phyloP scores from a whole-genome alignment of 441 rosid species.

The Euphorbia neoarborescens region DNA sequence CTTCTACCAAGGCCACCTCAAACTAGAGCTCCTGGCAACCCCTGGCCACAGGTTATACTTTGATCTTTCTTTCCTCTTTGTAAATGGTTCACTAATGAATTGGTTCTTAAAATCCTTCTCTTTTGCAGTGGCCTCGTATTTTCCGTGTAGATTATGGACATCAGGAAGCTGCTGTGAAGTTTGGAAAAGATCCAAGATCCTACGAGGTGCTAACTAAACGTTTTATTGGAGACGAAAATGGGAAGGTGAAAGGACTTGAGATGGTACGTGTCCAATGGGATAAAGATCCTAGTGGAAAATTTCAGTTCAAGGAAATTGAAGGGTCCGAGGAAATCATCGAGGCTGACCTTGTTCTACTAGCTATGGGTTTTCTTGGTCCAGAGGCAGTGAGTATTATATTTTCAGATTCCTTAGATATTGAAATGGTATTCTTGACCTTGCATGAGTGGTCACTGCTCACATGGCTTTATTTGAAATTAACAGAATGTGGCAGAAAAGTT shows the following conservation, averaged over 20 bases:
- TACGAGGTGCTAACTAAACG: conserved; percentile 89
- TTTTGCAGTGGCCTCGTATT: conserved; percentile 87
- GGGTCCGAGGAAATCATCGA: conserved; percentile 79
- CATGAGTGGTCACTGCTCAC: not conserved
- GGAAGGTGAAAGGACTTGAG: conserved; percentile 81
- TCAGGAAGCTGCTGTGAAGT: conserved; percentile 86
- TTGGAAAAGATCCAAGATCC: conserved; percentile 90
- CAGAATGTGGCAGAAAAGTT: conserved; percentile 87
- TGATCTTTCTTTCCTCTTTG: not conserved
- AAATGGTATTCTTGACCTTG: not conserved
- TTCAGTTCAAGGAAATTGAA: conserved; percentile 80
- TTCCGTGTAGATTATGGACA: conserved; percentile 98
- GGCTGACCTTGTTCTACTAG: conserved; percentile 85
- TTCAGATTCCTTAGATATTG: too few species aligned
- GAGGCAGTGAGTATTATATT: conserved; percentile 56
- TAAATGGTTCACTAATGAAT: not conserved
- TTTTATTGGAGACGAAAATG: conserved; percentile 84
- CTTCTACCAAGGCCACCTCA: conserved; percentile 89
- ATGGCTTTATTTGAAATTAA: not conserved
- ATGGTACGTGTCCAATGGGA: conserved; percentile 71
- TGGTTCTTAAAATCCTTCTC: not conserved
- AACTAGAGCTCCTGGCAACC: conserved; percentile 92
- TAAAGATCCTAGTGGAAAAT: conserved; percentile 81
- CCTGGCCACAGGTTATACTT: conserved; percentile 94
- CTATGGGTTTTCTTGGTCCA: conserved; percentile 99